Evolutionary conservation across 2,329 filamentous ascomycete genomes (phyloP).

Genomic region (Colletotrichum plurivorum): DNA sequence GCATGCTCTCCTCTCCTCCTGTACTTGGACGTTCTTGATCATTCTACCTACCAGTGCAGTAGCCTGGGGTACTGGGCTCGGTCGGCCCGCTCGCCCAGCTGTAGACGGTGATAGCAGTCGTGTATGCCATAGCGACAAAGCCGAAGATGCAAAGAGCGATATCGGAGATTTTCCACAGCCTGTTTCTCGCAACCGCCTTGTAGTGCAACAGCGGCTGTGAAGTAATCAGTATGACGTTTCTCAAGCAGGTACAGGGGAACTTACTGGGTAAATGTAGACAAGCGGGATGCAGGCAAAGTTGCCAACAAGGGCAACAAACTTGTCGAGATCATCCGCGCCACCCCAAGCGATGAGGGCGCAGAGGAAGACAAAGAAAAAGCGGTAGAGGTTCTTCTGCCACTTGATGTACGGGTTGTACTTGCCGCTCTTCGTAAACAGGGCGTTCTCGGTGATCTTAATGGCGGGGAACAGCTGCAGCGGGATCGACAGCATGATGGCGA

Average conservation of each 20-base stretch:
- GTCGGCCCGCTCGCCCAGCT: slow-evolving; percentile 81
- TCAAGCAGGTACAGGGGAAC: slow-evolving; percentile 53
- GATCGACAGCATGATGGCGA: slow-evolving; percentile 95
- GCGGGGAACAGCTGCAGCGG: slow-evolving; percentile 98
- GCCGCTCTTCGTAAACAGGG: slow-evolving; percentile 91
- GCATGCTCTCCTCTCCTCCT: slow-evolving; percentile 6
- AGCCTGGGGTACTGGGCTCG: slow-evolving; percentile 62
- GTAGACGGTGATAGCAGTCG: slow-evolving; percentile 86
- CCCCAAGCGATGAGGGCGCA: slow-evolving; percentile 93
- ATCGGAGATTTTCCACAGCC: slow-evolving; percentile 79
- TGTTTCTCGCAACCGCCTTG: slow-evolving; percentile 80
- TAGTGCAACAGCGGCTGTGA: slow-evolving; percentile 91
- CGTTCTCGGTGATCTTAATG: slow-evolving; percentile 96
- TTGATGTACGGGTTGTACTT: slow-evolving; percentile 99
- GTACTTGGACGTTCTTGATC: background rate
- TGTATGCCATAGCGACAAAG: slow-evolving; percentile 90
- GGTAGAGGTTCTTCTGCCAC: slow-evolving; percentile 99
- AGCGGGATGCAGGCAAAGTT: slow-evolving; percentile 81
- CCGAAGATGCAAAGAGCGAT: slow-evolving; percentile 86
- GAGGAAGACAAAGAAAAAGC: slow-evolving; percentile 90
- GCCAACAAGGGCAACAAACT: slow-evolving; percentile 82
- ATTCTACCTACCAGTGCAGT: slow-evolving; percentile 63
- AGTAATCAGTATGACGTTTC: slow-evolving; percentile 48
- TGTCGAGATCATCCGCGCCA: slow-evolving; percentile 91
- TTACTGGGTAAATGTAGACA: slow-evolving; percentile 94